Percentiles rank a stretch among this genome's conserved stretches.
These are phyloP conservation scores for Penicillium sp. DNA, from an alignment of 2,329 filamentous ascomycete genomes.

Conservation along the genomic window DNA sequence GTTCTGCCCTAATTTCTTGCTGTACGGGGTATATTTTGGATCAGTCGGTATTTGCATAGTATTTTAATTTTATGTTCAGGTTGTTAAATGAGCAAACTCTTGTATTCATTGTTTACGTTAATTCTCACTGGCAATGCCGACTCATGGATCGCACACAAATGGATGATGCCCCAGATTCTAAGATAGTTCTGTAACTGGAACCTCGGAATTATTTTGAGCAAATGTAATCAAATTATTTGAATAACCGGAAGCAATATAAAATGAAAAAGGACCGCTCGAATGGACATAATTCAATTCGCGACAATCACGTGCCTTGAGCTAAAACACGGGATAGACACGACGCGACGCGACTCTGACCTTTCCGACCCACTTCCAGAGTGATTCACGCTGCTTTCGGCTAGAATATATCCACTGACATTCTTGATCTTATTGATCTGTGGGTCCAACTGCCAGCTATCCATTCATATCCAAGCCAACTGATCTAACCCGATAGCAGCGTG, in stretches of 20 bases:
- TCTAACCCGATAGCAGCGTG: neutral
- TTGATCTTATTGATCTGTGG: neutral
- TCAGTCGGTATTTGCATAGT: neutral
- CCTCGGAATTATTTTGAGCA: neutral
- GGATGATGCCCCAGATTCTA: neutral
- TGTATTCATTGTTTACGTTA: neutral
- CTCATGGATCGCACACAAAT: neutral
- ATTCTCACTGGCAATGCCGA: neutral
- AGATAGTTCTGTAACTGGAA: neutral
- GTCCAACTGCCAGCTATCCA: neutral
- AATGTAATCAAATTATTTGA: too few relatives aligned
- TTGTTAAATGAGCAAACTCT: neutral
- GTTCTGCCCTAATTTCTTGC: neutral
- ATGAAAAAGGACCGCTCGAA: neutral
- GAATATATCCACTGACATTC: neutral
- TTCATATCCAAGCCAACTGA: neutral
- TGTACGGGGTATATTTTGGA: neutral
- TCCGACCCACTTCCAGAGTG: neutral
- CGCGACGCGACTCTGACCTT: neutral
- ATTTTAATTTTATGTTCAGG: neutral
- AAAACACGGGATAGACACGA: neutral
- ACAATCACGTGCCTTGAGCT: neutral
- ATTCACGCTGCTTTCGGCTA: neutral
- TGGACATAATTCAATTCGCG: neutral
- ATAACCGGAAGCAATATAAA: neutral